Evolutionary conservation across 192 early-diverging fungal species (phyloP), one percentile per base, ranked within the genome.

Genomic region (Coemansia interrupta): DNA sequence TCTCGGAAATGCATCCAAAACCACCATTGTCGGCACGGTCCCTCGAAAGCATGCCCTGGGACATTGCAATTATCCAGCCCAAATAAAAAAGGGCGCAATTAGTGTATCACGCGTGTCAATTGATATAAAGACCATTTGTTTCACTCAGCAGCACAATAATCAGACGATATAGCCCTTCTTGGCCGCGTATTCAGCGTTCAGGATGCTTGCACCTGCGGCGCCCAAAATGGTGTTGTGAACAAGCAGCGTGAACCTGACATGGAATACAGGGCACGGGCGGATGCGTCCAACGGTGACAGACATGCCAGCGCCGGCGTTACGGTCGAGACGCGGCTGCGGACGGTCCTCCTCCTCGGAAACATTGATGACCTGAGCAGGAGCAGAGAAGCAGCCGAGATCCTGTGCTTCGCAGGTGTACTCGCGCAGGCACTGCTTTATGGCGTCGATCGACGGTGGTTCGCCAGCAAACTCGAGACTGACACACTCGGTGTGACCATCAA

Each of bases 211-310:
- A 43, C 94, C 94, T 19, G 96, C 96, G 18, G 96, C 96, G 43
- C 96, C 96, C 49, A 98, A 82, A 42, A 98, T 84, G 36, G 96
- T 98, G 74, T 98, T 98, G 80, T 98, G 96, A 20, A 89, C 87
- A 13, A 98, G 78, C 28, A 95, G 68, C 10, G 89, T 86, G 45
- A 98, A 93, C 78, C 91, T 95, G 67, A 95, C 82, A 62, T 97
- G 92, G 54, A 98, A 87, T 20, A 97, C 83, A 51, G 86, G 84
- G 61, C 94, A 96, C 28, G 72, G 58, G 46, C 94, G 83, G 48
- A 96, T 84, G 55, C 96, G 84, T 12, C 96, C 96, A 22, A 98
- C 90, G n/a, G 90, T 91, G 44, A 98, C 92, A 17, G 91, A 80
- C 71, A 93, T 90, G 17, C 96, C 96, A 32, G 84, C 82, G 24